Base-by-base conservation (phyloP, 371 early-diverging fungal species). In the Dipsacomyces acuminosporus region DNA sequence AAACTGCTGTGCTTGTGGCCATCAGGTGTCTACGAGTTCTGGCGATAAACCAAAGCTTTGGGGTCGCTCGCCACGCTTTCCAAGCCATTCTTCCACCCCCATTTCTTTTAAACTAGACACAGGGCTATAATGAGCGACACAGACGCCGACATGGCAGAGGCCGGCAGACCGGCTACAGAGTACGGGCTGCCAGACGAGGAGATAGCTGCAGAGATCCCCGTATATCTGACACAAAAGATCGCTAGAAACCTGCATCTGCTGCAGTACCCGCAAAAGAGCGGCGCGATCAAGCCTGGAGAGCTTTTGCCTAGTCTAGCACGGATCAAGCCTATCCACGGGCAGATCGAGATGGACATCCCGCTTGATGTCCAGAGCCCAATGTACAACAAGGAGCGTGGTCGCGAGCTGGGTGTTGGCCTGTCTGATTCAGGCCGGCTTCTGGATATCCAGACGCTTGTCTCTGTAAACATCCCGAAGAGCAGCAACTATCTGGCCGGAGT, bases 331-430 rank as follows among this genome's bases (percentile, higher is more conserved):
- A 76, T 78, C 33, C 81, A 89, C 13, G 82, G 85, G 43, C 78
- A 84, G 61, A 81, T 93, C 21, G 91, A 95, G 69, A 59, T 93
- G n/a, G 93, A 93, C 59, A 61, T 93, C n/a, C 86, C 88, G 11
- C 47, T 95, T 3, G 84, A 90, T 46, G 86, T 87, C 17, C 71
- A 72, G 36, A 74, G 84, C 9, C 51, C 72, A 5, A 79, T 82
- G 59, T 93, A 92, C 72, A 85, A 83, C 71, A 74, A 74, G 22
- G 88, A 89, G 23, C 73, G 82, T 41, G 95, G 92, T 25, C 83
- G 84, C 58, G 85, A 86, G 59, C 77, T 92, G 41, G 91, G 87
- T 7, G 67, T 79, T 57, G 92, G 90, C 4, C 71, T 88, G 56
- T 85, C 87, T 43, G 86, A 89, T 51, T 80, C 38, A 80, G 49